Percentiles rank a stretch among this genome's conserved stretches.
Evolutionary conservation across 495 filamentous ascomycete genomes (phyloP).

Genomic region (Saxophila tyrrhenica): DNA sequence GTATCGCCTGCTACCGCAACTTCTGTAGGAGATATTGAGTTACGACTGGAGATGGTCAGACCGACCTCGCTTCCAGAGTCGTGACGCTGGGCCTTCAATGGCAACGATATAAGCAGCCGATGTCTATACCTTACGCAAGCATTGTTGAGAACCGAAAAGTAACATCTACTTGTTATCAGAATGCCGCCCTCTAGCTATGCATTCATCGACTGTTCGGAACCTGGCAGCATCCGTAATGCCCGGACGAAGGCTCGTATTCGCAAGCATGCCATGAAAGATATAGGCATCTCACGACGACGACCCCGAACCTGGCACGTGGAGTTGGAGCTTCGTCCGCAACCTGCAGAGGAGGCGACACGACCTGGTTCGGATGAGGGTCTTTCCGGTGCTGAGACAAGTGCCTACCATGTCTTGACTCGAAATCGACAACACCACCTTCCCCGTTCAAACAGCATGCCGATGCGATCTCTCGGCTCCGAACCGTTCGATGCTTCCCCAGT

Average conservation of each 20-base stretch:
- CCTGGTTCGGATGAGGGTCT: no score
- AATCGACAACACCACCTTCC: not conserved
- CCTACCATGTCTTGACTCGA: not conserved
- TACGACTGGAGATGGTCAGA: no score
- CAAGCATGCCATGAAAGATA: not conserved
- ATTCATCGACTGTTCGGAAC: not conserved
- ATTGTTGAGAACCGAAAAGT: no score
- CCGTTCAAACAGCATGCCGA: not conserved
- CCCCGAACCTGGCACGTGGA: not conserved
- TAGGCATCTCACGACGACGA: not conserved
- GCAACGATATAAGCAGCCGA: no score
- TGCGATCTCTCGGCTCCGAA: not conserved
- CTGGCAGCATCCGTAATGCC: not conserved
- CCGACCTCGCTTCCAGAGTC: no score
- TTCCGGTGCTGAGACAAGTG: not conserved
- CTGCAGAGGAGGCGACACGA: not conserved
- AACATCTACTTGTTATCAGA: no score
- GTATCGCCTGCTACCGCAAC: no score
- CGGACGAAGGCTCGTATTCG: not conserved
- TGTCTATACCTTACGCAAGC: no score
- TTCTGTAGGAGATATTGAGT: no score
- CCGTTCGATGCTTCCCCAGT: not conserved
- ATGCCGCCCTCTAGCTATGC: not conserved
- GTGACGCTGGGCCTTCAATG: no score
- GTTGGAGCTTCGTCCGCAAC: not conserved